Conservation (phyloP, 148 eudicot genomes). For the Rhododendron mucronatum region DNA sequence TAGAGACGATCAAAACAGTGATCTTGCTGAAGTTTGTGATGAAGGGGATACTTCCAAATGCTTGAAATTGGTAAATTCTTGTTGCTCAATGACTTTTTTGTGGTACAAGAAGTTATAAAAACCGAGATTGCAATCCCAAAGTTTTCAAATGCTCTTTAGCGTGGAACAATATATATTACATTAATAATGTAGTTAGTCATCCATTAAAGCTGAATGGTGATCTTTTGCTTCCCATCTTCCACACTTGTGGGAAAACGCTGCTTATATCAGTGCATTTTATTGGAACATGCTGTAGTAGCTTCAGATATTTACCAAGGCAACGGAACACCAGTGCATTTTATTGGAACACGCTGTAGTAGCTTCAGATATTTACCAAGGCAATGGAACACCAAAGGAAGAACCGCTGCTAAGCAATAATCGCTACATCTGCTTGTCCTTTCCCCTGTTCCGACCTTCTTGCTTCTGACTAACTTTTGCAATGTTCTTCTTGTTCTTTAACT, state of each 20-base stretch:
- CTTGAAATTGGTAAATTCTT: conserved; percentile 36
- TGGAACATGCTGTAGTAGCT: no score
- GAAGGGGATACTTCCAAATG: conserved; percentile 15
- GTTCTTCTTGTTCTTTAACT: conserved; percentile 13
- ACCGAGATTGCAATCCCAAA: not conserved
- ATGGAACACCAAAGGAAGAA: not conserved
- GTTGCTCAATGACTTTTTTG: not conserved
- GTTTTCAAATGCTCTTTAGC: not conserved
- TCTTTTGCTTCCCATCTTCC: not conserved
- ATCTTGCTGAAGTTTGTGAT: conserved; percentile 24
- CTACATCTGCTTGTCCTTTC: not conserved
- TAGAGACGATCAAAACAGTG: conserved; percentile 20
- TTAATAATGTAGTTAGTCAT: not conserved
- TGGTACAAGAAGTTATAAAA: not conserved
- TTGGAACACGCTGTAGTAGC: not conserved
- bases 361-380: not conserved
- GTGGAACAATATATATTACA: not conserved
- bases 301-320: no score
- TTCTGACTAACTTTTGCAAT: not conserved
- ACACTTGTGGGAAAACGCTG: not conserved
- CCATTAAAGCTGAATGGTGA: conserved; percentile 2
- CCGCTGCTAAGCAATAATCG: not conserved
- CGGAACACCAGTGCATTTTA: no score
- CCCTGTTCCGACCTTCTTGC: not conserved
- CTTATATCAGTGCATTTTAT: not conserved